Evolutionary conservation across 257 asterid genomes (phyloP), one percentile per base, ranked within the genome.

Genomic region (Fraxinus cuspidata): DNA sequence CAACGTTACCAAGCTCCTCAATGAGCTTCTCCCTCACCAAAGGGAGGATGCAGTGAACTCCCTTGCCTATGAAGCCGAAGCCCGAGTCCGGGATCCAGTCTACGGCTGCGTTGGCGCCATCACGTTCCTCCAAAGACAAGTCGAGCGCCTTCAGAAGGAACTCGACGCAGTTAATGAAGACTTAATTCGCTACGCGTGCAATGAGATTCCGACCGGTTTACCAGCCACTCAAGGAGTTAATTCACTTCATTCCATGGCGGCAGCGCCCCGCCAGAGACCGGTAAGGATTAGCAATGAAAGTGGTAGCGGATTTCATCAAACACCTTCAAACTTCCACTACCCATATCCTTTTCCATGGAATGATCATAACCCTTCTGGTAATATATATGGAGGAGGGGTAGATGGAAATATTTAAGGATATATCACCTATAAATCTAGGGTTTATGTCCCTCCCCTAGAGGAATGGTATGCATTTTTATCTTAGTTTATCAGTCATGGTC

Each of bases 61-160:
- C 12, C 82, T 87, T 0, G 91, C 91, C 67, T 87, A 85, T 37
- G 91, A 87, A 84, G 91, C 91, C 4, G 92, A 86, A 77, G 89
- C 89, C 4, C 89, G 91, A 0, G 86, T 88, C 7, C 28, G 89
- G 10, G 89, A 88, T 84, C 91, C 91, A 31, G 89, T 88, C 2
- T 84, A 85, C 70, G 91, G 91, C 74, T 85, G 91, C 79, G 85
- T 86, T 1, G 88, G 89, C 31, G 88, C 86, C 81, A 86, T 88
- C 77, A 70, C 91, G 42, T 84, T 82, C 82, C 77, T 88, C 38
- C 91, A 88, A 65, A 56, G 85, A 37, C 91, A 88, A 81, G 85
- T 88, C 4, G 88, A 85, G 7, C 85, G 86, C 23, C 88, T 88
- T 10, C 89, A 88, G 66, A 85, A 80, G 80, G 91, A 88, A 76